Percentiles rank a stretch among this genome's conserved stretches.
phyloP scores from a whole-genome alignment of 2,329 filamentous ascomycete genomes.

The Colletotrichum destructivum region DNA sequence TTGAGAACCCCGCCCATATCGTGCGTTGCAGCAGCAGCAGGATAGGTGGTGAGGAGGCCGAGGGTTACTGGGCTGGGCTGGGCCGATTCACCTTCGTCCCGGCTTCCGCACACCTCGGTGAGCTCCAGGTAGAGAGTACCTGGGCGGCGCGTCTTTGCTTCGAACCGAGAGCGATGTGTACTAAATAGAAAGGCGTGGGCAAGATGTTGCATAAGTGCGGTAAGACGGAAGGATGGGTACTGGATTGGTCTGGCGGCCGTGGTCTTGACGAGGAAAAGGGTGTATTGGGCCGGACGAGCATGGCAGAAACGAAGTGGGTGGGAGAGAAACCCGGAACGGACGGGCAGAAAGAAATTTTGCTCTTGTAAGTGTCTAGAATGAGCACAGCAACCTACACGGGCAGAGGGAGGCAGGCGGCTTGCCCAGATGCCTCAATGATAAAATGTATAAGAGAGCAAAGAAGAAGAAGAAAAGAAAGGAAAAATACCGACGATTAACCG shows the following conservation, averaged over 20 bases:
- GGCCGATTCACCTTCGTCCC: slow-evolving; percentile 40
- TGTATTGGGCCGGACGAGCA: background rate
- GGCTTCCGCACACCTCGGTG: slow-evolving; percentile 39
- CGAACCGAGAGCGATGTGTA: background rate
- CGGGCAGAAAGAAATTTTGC: background rate
- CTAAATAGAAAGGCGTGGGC: background rate
- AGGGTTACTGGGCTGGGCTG: slow-evolving; percentile 3
- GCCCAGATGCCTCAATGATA: slow-evolving; percentile 15
- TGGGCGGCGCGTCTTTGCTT: background rate
- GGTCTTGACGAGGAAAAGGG: background rate
- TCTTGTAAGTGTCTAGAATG: background rate
- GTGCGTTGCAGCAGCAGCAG: slow-evolving; percentile 28
- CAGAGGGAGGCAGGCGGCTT: background rate
- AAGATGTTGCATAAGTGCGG: background rate
- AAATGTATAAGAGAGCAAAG: background rate
- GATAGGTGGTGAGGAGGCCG: slow-evolving; percentile 20
- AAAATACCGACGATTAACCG: slow-evolving; percentile 21
- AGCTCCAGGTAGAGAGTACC: background rate
- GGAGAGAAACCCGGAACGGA: background rate
- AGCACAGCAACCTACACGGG: background rate
- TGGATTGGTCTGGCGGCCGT: background rate
- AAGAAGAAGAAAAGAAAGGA: background rate
- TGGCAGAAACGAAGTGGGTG: background rate
- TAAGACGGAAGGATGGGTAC: background rate
- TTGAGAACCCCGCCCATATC: slow-evolving; percentile 29